Base-by-base conservation (phyloP, 2,329 filamentous ascomycete genomes). In the Cadophora luteo-olivacea region DNA sequence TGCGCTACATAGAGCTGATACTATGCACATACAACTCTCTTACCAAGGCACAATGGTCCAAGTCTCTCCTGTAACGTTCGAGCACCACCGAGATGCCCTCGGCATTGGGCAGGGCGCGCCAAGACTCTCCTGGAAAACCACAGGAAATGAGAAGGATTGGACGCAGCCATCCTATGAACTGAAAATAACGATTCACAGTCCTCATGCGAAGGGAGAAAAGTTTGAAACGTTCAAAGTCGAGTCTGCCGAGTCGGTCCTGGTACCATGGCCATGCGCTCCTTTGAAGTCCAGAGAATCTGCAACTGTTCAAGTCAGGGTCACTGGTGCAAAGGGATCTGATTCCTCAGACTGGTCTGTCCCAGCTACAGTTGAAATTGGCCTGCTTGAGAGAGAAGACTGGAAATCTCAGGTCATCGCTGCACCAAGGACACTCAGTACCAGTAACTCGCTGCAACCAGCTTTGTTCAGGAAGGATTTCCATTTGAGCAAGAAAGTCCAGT, bases 91-190 rank as follows among this genome's bases (percentile, higher is more conserved):
- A 58, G 66, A 70, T 14, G 77, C 80, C 22, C 71, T 85, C 2
- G 83, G 83, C 6, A 84, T 85, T 33, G 81, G 77, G 2, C 82
- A 84, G 65, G 72, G 76, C 0, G 64, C 76, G 11, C 84, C 83
- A 9, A 78, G 83, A 0, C 80, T 85, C 54, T 84, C 83, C 1
- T 85, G 83, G 83, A 72, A 79, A 4, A 84, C 84, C 57, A 76
- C 77, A 3, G 80, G 81, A 1, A 73, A 78, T 7, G 78, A 76
- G 8, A 55, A 75, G 0, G 73, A 82, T 68, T 85, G 82, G 82
- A 76, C 77, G 4, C 84, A 85, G 69, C 77, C 72, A 6, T 74
- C 78, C 8, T 85, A 85, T 54, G 82, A 82, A 4, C 69, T 85
- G 3, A 80, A 84, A 66, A 75, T 85, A 11, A 70, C 70, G 1